A percentile compares a stretch with the other conserved stretches of the same genome.
Conservation (phyloP, 139 green algal species). For the Chlorella sp. region DNA sequence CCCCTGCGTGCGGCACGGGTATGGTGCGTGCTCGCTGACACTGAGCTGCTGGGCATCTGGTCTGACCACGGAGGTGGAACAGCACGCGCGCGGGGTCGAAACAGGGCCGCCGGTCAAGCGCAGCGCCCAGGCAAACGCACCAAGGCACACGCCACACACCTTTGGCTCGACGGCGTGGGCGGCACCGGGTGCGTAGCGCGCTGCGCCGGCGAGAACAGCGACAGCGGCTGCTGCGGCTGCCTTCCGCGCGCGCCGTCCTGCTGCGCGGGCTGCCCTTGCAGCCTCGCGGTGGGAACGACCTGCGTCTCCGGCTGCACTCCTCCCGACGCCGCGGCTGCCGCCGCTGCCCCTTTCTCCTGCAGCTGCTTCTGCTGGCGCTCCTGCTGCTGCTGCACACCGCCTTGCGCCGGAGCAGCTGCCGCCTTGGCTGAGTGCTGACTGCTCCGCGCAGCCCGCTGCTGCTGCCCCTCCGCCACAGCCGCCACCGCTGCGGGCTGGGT, state of each 20-base stretch:
- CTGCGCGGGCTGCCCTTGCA: too few relatives aligned
- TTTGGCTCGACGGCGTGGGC: constrained; percentile 18
- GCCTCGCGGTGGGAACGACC: neutral
- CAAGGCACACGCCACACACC: neutral
- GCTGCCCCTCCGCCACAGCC: too few relatives aligned
- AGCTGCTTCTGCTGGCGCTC: neutral
- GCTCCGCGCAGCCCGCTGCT: too few relatives aligned
- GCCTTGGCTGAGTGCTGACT: too few relatives aligned
- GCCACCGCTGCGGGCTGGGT: too few relatives aligned
- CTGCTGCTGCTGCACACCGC: neutral
- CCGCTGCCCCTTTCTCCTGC: neutral
- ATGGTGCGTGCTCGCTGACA: neutral
- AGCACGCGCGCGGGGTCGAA: neutral
- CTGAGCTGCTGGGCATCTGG: too few relatives aligned
- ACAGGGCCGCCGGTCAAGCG: neutral
- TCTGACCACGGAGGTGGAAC: neutral
- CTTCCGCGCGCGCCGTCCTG: too few relatives aligned
- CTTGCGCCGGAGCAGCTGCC: too few relatives aligned
- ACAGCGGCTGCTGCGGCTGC: neutral
- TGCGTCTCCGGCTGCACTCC: neutral
- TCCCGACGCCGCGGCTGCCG: neutral
- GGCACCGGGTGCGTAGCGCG: neutral
- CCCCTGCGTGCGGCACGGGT: constrained; percentile 13
- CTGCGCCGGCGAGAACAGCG: constrained; percentile 11
- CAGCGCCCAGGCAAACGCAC: neutral